phyloP scores from a whole-genome alignment of 148 eudicot genomes.

The Mesembryanthemum crystallinum region DNA sequence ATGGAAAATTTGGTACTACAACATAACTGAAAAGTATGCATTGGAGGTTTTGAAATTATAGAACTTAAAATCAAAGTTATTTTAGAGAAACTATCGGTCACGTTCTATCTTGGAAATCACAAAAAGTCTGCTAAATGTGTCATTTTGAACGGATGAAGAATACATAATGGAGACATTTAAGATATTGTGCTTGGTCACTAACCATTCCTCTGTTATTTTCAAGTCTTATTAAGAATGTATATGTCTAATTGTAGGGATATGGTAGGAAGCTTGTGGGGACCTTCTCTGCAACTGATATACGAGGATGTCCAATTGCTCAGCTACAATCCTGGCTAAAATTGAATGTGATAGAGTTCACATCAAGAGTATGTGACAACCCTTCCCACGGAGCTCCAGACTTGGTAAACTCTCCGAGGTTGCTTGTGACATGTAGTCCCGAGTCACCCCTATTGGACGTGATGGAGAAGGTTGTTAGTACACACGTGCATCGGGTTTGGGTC shows the following conservation, averaged over 20 bases:
- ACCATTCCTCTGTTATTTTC: no score
- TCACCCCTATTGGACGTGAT: conserved; percentile 56
- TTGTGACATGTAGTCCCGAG: conserved; percentile 45
- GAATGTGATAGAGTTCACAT: conserved; percentile 53
- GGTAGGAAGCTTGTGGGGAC: conserved; percentile 70
- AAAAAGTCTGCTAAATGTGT: no score
- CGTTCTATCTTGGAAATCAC: no score
- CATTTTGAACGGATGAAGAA: no score
- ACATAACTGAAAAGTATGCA: no score
- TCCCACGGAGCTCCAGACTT: conserved; percentile 36
- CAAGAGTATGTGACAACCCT: conserved; percentile 39
- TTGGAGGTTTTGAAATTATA: no score
- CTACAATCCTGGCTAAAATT: conserved; percentile 49
- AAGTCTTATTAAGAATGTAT: not conserved
- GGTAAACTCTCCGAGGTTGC: conserved; percentile 50
- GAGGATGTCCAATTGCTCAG: conserved; percentile 65
- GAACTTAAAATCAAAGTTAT: no score
- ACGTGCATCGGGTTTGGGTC: conserved; percentile 91
- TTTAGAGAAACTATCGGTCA: no score
- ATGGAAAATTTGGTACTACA: no score
- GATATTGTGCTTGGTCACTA: no score
- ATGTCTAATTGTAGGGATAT: conserved; percentile 53
- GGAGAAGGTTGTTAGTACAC: conserved; percentile 46
- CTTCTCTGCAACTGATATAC: conserved; percentile 73
- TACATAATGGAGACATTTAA: no score